Base-by-base conservation (phyloP, 495 filamentous ascomycete species). In the Hyphodiscus hymeniophilus region DNA sequence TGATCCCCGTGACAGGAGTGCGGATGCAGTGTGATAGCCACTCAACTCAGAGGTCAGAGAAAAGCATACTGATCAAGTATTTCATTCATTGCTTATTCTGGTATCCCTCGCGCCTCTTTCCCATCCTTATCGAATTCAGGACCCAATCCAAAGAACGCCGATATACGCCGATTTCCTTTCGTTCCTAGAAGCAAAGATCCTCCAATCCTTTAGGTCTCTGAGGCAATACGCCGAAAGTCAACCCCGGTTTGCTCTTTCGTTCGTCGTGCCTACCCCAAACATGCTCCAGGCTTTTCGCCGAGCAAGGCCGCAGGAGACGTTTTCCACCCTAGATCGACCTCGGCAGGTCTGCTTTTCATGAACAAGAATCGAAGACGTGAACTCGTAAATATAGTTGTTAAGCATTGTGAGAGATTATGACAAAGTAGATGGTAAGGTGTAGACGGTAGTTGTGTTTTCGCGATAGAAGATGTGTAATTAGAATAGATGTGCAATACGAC, bases 271-370 rank as follows among this genome's bases (percentile, higher is more conserved):
- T 56, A 51, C 48, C 52, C 41, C 54, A 51, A 52, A 50, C 44
- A 54, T 53, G 55, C 55, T 53, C 55, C 55, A 53, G 55, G 55
- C 55, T 41, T 21, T 53, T 32, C 55, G 46, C 55, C 55, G 50
- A 57, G 55, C 50, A 57, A 57, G 55, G 49, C 46, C 49, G 45
- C 46, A 10, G 28, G 40, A 57, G 31, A 50, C 42, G 24, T 55
- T 52, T 55, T 52, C 42, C 52, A 36, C 36, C 41, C 41, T 30
- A 16, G 23, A 30, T 24, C 23, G 2, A 16, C 17, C n/a, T 34
- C 41, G 17, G 47, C 22, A 23, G n/a, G 16, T 34, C 33, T 50
- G 23, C 31, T 50, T 42, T 50, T 50, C 42, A 26, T 45, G 32
- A 50, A 56, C 48, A 51, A 57, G 50, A 51, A 58, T n/a, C 23